Evolutionary conservation across 2,329 filamentous ascomycete species (phyloP).

Genomic region (Diplodia corticola): DNA sequence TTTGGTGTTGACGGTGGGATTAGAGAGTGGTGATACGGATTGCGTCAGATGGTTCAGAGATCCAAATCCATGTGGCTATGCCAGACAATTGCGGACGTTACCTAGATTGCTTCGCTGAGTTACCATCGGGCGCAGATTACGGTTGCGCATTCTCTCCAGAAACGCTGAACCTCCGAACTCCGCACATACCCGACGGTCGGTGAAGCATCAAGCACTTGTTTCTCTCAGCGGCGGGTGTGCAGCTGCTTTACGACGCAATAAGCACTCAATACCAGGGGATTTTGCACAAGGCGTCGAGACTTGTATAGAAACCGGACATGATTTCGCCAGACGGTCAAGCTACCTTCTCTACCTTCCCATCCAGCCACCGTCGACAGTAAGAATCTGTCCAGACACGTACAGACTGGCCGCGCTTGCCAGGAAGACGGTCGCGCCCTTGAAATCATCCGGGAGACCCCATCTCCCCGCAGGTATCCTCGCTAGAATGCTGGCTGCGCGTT

Average conservation of each 20-base stretch:
- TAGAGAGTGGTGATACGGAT: background rate
- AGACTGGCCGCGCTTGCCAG: slow-evolving; percentile 71
- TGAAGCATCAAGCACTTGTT: background rate
- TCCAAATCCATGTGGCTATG: too few relatives aligned
- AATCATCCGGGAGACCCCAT: slow-evolving; percentile 83
- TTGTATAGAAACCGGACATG: too few relatives aligned
- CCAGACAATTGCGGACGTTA: too few relatives aligned
- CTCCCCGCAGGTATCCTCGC: slow-evolving; percentile 78
- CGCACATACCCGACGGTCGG: background rate
- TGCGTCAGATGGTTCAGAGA: too few relatives aligned
- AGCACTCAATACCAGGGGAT: too few relatives aligned
- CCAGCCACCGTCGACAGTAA: slow-evolving; percentile 89
- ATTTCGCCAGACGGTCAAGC: background rate
- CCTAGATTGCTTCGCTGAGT: background rate
- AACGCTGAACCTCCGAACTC: background rate
- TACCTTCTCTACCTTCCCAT: slow-evolving; percentile 68
- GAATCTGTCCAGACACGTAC: slow-evolving; percentile 78
- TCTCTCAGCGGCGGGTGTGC: too few relatives aligned
- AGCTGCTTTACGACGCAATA: background rate
- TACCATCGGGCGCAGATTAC: background rate
- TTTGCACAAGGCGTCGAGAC: too few relatives aligned
- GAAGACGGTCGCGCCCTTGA: slow-evolving; percentile 79
- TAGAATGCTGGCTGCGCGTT: slow-evolving; percentile 70
- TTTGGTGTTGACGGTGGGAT: background rate
- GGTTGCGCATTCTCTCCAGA: background rate